Conservation (phyloP, 2,329 filamentous ascomycete species). For the Aspergillus amoenus region DNA sequence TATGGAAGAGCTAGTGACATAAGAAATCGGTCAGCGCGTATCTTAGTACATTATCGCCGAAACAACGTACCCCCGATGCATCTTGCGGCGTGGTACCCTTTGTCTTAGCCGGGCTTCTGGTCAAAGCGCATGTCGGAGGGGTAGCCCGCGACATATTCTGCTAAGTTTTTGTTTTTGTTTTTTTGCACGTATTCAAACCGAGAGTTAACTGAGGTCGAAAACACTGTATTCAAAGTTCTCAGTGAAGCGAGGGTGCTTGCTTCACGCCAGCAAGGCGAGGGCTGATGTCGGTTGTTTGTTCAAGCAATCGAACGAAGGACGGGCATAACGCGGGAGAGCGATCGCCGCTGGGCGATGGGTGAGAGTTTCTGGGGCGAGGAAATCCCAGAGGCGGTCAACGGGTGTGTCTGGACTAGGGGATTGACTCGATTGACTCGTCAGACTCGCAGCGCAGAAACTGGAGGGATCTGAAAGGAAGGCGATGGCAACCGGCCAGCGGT, state of each 20-base stretch:
- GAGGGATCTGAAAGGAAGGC: neutral
- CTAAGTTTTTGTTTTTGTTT: neutral
- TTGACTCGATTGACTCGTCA: neutral
- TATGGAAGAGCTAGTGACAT: conserved; percentile 37
- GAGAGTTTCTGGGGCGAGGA: neutral
- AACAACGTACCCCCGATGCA: conserved; percentile 31
- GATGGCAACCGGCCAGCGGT: conserved; percentile 8
- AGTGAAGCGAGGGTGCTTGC: neutral
- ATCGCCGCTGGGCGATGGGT: conserved; percentile 1
- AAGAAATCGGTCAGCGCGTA: conserved; percentile 15
- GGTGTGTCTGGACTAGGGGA: neutral
- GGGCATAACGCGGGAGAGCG: conserved; percentile 1
- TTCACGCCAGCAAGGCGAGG: neutral
- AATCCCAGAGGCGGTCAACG: neutral
- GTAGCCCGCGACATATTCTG: conserved; percentile 18
- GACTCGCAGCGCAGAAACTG: neutral
- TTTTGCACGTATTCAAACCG: neutral
- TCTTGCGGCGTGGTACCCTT: conserved; percentile 19
- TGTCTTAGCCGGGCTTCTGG: conserved; percentile 11
- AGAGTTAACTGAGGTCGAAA: neutral
- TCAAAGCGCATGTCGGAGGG: conserved; percentile 10
- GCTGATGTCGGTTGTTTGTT: neutral
- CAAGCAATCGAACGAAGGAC: conserved; percentile 4
- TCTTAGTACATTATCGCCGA: neutral
- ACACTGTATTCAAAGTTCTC: neutral